Evolutionary conservation across 164 flowering plant genomes (phyloP).

Genomic region (Platanus orientalis): DNA sequence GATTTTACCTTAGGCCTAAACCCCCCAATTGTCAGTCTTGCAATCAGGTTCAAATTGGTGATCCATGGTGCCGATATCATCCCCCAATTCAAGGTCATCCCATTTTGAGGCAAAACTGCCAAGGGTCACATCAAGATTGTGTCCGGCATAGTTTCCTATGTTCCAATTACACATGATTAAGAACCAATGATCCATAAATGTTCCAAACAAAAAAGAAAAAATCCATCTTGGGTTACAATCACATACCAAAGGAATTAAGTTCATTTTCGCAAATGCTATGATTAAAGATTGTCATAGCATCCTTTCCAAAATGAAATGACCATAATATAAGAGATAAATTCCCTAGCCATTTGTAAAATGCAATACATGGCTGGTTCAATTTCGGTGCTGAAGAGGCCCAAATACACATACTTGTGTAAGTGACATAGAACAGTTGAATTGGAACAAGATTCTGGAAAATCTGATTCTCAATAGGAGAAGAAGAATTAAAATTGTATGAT

Average conservation of each 20-base stretch:
- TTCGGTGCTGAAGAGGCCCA: slow-evolving; percentile 92
- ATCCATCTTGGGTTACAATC: background rate
- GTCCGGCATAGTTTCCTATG: slow-evolving; percentile 33
- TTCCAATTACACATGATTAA: background rate
- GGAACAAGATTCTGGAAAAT: too few species aligned
- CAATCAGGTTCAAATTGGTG: slow-evolving; percentile 32
- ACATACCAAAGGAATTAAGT: slow-evolving; percentile 44
- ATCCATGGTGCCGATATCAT: background rate
- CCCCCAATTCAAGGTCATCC: slow-evolving; percentile 19
- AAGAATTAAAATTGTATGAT: too few species aligned
- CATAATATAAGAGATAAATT: background rate
- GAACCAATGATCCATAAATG: background rate
- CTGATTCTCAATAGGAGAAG: background rate
- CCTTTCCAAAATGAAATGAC: slow-evolving; percentile 49
- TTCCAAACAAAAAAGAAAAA: background rate
- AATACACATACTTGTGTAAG: slow-evolving; percentile 68
- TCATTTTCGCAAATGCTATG: slow-evolving; percentile 79
- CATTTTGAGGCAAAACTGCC: slow-evolving; percentile 53
- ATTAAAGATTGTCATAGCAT: slow-evolving; percentile 96
- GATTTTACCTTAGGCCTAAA: slow-evolving; percentile 21
- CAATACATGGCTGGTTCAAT: slow-evolving; percentile 93
- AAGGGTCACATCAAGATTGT: slow-evolving; percentile 78
- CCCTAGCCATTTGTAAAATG: too few species aligned
- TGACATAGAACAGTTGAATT: background rate
- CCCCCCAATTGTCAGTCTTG: slow-evolving; percentile 20